Conservation (phyloP, 805 yeast genomes). For the Starmera caribaea region DNA sequence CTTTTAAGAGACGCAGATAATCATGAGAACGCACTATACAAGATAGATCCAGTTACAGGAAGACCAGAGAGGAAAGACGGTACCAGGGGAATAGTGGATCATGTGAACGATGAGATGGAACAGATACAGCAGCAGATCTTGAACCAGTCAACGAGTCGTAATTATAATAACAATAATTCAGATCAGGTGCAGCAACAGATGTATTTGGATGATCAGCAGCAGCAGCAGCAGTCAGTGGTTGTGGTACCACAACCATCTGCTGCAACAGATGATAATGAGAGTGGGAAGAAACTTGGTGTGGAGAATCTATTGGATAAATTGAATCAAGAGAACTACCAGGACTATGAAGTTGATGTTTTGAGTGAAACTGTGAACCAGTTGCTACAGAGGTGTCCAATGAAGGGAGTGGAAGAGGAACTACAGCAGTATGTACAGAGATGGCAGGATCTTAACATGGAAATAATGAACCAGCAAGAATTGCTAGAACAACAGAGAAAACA, state of each 20-base stretch:
- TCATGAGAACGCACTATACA: constrained; percentile 42
- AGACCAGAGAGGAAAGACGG: constrained; percentile 43
- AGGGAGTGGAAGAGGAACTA: constrained; percentile 24
- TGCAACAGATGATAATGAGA: constrained; percentile 5
- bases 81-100: constrained; percentile 27
- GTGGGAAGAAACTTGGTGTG: constrained; percentile 16
- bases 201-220: constrained; percentile 1
- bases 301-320: constrained; percentile 23
- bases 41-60: constrained; percentile 23
- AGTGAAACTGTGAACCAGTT: constrained; percentile 32
- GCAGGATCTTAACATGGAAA: constrained; percentile 26
- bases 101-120: constrained; percentile 24
- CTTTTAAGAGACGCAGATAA: constrained; percentile 51
- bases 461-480: constrained; percentile 31
- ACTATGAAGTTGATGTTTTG: constrained; percentile 32
- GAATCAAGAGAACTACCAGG: constrained; percentile 20
- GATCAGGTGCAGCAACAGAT: background rate
- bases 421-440: constrained; percentile 22
- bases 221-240: constrained; percentile 12
- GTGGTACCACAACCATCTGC: constrained; percentile 14
- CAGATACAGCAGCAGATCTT: constrained; percentile 19
- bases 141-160: constrained; percentile 18
- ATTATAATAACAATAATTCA: constrained; percentile 17
- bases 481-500: constrained; percentile 35
- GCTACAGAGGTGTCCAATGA: constrained; percentile 23